These are phyloP conservation scores for Kalmusia sp. DNA, from an alignment of 2,329 filamentous ascomycete species.

Conservation along the genomic window DNA sequence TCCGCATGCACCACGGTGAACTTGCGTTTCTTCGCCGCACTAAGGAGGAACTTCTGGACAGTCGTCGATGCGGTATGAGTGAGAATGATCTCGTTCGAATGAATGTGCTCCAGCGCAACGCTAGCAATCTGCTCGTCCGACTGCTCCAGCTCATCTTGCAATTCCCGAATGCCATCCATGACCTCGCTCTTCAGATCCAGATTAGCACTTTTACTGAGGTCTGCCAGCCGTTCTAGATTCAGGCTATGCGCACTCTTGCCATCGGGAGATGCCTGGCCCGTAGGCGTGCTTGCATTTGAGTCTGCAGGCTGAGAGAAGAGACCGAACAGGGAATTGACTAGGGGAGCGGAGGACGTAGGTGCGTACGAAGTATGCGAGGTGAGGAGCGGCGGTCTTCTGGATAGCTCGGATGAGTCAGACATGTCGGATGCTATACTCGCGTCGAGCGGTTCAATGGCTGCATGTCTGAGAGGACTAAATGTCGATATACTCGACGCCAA, in stretches of 20 bases:
- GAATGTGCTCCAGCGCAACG: constrained; percentile 89
- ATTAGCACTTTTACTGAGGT: constrained; percentile 47
- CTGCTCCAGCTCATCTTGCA: constrained; percentile 92
- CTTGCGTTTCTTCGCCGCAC: constrained; percentile 85
- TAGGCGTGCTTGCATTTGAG: constrained; percentile 58
- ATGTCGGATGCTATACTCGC: constrained; percentile 37
- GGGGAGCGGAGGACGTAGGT: constrained; percentile 57
- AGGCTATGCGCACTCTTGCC: constrained; percentile 47
- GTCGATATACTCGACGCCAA: constrained; percentile 53
- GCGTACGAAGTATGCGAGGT: constrained; percentile 70
- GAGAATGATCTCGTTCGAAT: constrained; percentile 90
- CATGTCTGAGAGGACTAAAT: constrained; percentile 56
- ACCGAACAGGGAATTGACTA: constrained; percentile 81
- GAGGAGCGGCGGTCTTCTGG: constrained; percentile 66
- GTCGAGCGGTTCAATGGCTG: constrained; percentile 44
- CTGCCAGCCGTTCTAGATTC: constrained; percentile 47
- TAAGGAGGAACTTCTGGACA: constrained; percentile 87
- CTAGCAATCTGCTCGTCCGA: constrained; percentile 92
- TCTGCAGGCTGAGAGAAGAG: constrained; percentile 76
- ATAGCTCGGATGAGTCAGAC: constrained; percentile 44
- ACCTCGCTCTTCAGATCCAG: constrained; percentile 88
- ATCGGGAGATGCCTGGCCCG: constrained; percentile 58
- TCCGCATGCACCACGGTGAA: constrained; percentile 90
- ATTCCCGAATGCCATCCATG: constrained; percentile 91
- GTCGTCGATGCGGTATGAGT: constrained; percentile 86